Evolutionary conservation across 164 flowering plant genomes (phyloP).

Genomic region (Aristolochia fimbriata): DNA sequence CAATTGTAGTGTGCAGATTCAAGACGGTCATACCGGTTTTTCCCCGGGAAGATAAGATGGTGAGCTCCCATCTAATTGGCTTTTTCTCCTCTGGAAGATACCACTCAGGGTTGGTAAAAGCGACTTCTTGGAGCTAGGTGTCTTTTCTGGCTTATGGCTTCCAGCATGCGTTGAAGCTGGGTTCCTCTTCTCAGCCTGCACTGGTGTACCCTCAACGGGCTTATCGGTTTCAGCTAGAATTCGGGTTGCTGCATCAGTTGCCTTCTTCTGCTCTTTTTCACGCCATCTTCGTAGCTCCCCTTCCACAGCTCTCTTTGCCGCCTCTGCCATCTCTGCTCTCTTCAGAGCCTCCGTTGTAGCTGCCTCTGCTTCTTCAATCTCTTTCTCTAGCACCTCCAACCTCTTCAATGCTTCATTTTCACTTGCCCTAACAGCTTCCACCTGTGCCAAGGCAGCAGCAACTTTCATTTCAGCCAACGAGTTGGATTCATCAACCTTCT

Average conservation of each 20-base stretch:
- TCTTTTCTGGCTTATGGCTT: slow-evolving; percentile 38
- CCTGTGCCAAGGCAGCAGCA: slow-evolving; percentile 84
- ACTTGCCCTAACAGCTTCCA: slow-evolving; percentile 83
- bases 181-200: slow-evolving; percentile 23
- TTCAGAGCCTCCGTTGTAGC: slow-evolving; percentile 58
- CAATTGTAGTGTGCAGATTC: too few species aligned
- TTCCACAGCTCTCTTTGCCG: slow-evolving; percentile 71
- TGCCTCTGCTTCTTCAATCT: slow-evolving; percentile 57
- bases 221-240: slow-evolving; percentile 41
- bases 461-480: slow-evolving; percentile 74
- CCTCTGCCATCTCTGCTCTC: slow-evolving; percentile 83
- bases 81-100: slow-evolving; percentile 61
- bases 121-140: slow-evolving; percentile 42
- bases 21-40: slow-evolving; percentile 28
- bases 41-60: slow-evolving; percentile 72
- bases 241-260: slow-evolving; percentile 62
- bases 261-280: slow-evolving; percentile 74
- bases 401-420: slow-evolving; percentile 67
- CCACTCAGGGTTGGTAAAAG: slow-evolving; percentile 54
- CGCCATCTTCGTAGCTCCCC: slow-evolving; percentile 73
- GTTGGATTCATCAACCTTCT: slow-evolving; percentile 70
- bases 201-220: slow-evolving; percentile 34
- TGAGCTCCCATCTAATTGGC: slow-evolving; percentile 46
- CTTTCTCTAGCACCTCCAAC: slow-evolving; percentile 58
- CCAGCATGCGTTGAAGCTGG: slow-evolving; percentile 18